Conservation (phyloP, 257 asterid genomes). For the Parsonsia alboflavescens region DNA sequence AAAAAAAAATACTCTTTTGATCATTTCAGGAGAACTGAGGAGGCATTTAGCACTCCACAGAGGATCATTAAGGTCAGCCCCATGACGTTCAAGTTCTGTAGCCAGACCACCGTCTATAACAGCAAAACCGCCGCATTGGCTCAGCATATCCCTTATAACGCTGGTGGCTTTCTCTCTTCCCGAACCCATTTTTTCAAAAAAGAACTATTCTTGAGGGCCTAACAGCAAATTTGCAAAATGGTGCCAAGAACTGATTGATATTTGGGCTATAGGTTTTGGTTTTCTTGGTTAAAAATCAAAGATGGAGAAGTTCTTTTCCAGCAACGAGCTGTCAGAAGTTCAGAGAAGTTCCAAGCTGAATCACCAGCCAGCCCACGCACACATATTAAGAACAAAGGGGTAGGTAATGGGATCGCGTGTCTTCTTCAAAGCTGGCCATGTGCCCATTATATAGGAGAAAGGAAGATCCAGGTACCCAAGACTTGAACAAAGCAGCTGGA, state of each 20-base stretch:
- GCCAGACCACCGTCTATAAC: slow-evolving; percentile 86
- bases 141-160: slow-evolving; percentile 42
- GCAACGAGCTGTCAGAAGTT: neutral
- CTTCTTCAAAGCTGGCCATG: neutral
- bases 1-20: slow-evolving; percentile 42
- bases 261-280: neutral
- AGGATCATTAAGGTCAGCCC: slow-evolving; percentile 69
- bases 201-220: neutral
- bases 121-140: slow-evolving; percentile 66
- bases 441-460: slow-evolving; percentile 12
- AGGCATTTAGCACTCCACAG: slow-evolving; percentile 90
- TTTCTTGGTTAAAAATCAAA: neutral
- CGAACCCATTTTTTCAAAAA: slow-evolving; percentile 25
- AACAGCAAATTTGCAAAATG: neutral
- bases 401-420: neutral
- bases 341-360: slow-evolving; percentile 11
- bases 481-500: neutral
- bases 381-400: neutral
- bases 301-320: neutral
- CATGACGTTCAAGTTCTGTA: slow-evolving; percentile 70
- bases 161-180: slow-evolving; percentile 15
- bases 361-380: no score
- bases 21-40: slow-evolving; percentile 62
- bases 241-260: neutral
- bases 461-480: neutral